Conservation (phyloP, 164 flowering plant species). For the Platanus orientalis region DNA sequence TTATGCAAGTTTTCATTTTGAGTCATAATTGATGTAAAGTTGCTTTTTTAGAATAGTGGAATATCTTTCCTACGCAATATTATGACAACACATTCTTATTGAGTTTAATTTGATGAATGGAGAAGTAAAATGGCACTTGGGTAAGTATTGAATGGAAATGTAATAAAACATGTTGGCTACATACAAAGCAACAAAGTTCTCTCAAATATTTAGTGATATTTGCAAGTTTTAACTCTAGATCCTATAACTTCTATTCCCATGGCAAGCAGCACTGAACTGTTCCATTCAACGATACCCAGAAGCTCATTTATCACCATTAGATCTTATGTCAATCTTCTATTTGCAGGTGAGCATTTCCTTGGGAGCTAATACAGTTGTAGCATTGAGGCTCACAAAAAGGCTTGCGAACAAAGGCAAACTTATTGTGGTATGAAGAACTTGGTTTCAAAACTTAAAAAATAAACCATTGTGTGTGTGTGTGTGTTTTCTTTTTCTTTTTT, state of each 20-base stretch:
- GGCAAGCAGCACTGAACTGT: background rate
- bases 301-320: background rate
- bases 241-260: background rate
- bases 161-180: background rate
- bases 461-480: no score
- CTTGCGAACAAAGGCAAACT: slow-evolving; percentile 99
- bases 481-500: no score
- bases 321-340: background rate
- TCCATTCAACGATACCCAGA: background rate
- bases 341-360: slow-evolving; percentile 89
- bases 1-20: no score
- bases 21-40: no score
- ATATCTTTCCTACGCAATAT: no score
- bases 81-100: no score
- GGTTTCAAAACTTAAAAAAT: background rate
- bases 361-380: slow-evolving; percentile 95
- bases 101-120: no score
- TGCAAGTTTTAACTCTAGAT: background rate
- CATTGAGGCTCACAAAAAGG: slow-evolving; percentile 72
- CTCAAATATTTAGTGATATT: background rate
- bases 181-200: background rate
- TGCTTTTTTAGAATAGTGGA: no score
- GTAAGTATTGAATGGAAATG: no score
- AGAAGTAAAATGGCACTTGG: no score
- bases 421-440: slow-evolving; percentile 65